Evolutionary conservation across 2,329 filamentous ascomycete genomes (phyloP).

Genomic region (Neodidymelliopsis sp.): DNA sequence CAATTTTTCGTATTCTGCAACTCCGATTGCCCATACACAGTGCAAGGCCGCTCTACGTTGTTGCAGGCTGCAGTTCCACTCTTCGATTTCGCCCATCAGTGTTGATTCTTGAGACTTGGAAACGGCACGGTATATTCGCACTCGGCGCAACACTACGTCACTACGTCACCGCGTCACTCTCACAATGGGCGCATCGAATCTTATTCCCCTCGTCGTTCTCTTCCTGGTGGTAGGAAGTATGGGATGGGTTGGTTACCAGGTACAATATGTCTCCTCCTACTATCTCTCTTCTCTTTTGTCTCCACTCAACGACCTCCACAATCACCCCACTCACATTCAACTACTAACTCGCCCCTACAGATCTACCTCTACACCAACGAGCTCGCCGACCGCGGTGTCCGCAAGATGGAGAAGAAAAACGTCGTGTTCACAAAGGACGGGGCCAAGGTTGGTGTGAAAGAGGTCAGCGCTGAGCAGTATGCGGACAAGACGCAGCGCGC

Average conservation of each 20-base stretch:
- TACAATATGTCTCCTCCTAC: constrained; percentile 25
- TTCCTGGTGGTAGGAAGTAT: constrained; percentile 64
- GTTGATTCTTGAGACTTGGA: too few species aligned
- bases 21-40: not conserved
- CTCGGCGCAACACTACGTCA: not conserved
- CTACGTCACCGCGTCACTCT: constrained; percentile 20
- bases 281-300: not conserved
- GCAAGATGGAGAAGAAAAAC: constrained; percentile 78
- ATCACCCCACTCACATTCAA: not conserved
- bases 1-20: constrained; percentile 3
- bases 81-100: too few species aligned
- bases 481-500: constrained; percentile 74
- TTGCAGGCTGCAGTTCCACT: not conserved
- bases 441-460: constrained; percentile 73
- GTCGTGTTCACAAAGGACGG: constrained; percentile 79
- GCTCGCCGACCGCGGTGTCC: constrained; percentile 69
- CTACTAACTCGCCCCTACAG: constrained; percentile 30
- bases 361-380: constrained; percentile 73
- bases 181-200: constrained; percentile 54
- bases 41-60: constrained; percentile 5
- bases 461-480: constrained; percentile 73
- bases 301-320: not conserved
- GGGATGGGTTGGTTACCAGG: constrained; percentile 73
- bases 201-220: constrained; percentile 72
- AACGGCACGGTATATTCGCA: too few species aligned